These are phyloP conservation scores for Trichosporon sp. DNA, from an alignment of 1,284 basidiomycete genomes.

Conservation along the genomic window DNA sequence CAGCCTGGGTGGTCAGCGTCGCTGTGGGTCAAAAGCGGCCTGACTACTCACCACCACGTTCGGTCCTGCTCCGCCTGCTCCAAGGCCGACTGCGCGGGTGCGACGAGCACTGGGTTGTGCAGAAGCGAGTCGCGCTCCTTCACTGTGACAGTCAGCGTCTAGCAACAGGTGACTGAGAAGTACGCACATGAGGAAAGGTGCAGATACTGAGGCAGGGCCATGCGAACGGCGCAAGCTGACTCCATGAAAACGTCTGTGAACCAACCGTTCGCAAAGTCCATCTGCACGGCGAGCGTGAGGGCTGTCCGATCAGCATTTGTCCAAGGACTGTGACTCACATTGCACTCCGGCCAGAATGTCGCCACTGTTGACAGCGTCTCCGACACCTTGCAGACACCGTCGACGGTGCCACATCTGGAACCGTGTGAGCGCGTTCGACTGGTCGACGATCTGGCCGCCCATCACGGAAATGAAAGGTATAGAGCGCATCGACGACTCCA, in stretches of 20 bases:
- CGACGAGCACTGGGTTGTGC: conserved; percentile 18
- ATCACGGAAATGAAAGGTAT: neutral
- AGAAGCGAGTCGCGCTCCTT: conserved; percentile 8
- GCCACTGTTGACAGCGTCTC: conserved; percentile 22
- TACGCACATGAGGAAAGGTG: conserved; percentile 32
- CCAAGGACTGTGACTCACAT: neutral
- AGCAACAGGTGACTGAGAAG: neutral
- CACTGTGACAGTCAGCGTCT: conserved; percentile 1
- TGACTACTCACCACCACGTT: conserved; percentile 37
- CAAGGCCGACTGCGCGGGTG: conserved; percentile 17
- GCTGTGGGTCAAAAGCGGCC: neutral
- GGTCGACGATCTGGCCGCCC: neutral
- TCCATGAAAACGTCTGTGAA: conserved; percentile 41
- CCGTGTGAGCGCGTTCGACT: conserved; percentile 9
- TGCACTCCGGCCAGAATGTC: neutral
- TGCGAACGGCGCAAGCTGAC: conserved; percentile 28
- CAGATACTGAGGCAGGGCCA: conserved; percentile 32
- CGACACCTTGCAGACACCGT: conserved; percentile 30
- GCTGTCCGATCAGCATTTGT: neutral
- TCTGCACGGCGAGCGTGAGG: neutral
- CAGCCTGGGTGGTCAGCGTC: conserved; percentile 22
- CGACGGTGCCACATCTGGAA: conserved; percentile 46
- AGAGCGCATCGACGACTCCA: conserved; percentile 4
- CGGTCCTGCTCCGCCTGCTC: conserved; percentile 41
- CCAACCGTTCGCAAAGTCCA: conserved; percentile 43